A percentile compares a stretch with the other conserved stretches of the same genome.
Evolutionary conservation across 1,139 yeast species (phyloP).

Genomic region (Candida pseudocylindracea): DNA sequence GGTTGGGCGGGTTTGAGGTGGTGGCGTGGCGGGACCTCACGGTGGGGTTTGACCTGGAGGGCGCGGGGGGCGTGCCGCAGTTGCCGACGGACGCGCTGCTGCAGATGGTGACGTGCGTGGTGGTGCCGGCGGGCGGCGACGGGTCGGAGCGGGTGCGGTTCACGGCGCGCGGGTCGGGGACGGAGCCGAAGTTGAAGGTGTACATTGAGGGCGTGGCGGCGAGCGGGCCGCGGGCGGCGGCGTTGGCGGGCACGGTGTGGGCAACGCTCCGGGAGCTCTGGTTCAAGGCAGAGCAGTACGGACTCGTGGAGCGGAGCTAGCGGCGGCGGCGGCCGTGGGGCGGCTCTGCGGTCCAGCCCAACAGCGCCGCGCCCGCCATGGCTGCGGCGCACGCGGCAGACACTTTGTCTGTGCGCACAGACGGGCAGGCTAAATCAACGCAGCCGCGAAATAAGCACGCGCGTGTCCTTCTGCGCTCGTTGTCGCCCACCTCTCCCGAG

Average conservation of each 20-base stretch:
- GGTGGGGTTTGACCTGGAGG: conserved; percentile 52
- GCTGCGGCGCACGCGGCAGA: no score
- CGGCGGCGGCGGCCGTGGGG: background rate
- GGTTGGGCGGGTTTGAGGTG: conserved; percentile 31
- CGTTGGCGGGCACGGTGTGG: conserved; percentile 53
- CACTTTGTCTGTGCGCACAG: no score
- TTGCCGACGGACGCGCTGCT: conserved; percentile 52
- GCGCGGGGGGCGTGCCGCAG: conserved; percentile 29
- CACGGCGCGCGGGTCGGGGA: conserved; percentile 87
- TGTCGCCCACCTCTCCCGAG: no score
- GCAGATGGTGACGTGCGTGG: conserved; percentile 65
- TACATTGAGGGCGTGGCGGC: conserved; percentile 59
- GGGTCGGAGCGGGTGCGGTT: conserved; percentile 25
- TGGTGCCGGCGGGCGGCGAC: conserved; percentile 8
- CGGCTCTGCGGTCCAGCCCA: no score
- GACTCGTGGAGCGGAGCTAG: background rate
- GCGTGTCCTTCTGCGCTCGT: no score
- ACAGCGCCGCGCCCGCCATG: no score
- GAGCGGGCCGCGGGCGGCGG: conserved; percentile 20
- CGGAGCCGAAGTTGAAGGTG: conserved; percentile 86
- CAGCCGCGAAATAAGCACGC: no score
- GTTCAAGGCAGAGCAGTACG: conserved; percentile 12
- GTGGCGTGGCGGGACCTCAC: conserved; percentile 69
- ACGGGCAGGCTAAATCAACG: no score
- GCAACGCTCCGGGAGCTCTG: conserved; percentile 24